These are phyloP conservation scores for Sugiyamaella novakii DNA, from an alignment of 1,139 yeast genomes.

Conservation along the genomic window DNA sequence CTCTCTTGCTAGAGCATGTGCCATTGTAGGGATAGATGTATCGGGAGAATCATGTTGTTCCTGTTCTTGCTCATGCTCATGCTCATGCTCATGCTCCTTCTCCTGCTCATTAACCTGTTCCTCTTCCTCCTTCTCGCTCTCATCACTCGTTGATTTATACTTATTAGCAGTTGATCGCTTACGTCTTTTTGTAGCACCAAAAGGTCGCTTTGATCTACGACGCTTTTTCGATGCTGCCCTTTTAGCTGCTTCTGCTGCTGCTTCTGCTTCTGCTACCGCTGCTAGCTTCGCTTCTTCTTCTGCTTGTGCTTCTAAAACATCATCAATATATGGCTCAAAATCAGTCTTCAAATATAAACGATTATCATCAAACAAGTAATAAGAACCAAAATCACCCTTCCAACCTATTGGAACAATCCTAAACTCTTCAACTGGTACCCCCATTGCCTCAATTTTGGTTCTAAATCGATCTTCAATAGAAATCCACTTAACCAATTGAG, in stretches of 20 bases:
- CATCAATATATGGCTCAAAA: slow-evolving; percentile 31
- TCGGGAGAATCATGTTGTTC: slow-evolving; percentile 16
- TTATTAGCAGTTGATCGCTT: slow-evolving; percentile 9
- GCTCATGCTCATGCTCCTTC: background rate
- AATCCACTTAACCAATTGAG: slow-evolving; percentile 33
- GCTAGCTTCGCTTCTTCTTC: slow-evolving; percentile 11
- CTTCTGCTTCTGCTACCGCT: slow-evolving; percentile 21
- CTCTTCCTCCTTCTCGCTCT: slow-evolving; percentile 20
- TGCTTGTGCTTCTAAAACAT: slow-evolving; percentile 22
- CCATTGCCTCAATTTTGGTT: slow-evolving; percentile 31
- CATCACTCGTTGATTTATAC: slow-evolving; percentile 15
- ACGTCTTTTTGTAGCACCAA: slow-evolving; percentile 16
- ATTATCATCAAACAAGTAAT: slow-evolving; percentile 43
- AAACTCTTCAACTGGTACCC: slow-evolving; percentile 28
- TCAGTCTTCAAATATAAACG: slow-evolving; percentile 38
- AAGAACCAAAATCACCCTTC: slow-evolving; percentile 36
- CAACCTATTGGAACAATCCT: slow-evolving; percentile 42
- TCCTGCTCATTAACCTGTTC: slow-evolving; percentile 8
- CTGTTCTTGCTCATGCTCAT: slow-evolving; percentile 18
- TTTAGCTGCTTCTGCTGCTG: slow-evolving; percentile 4
- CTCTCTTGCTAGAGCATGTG: slow-evolving; percentile 33
- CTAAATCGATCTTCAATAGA: slow-evolving; percentile 32
- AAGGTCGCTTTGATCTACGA: slow-evolving; percentile 11
- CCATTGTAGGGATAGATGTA: slow-evolving; percentile 20
- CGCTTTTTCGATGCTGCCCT: slow-evolving; percentile 2